A percentile compares a stretch with the other conserved stretches of the same genome.
Conservation (phyloP, 2,329 filamentous ascomycete genomes). For the Diaporthe batatas region DNA sequence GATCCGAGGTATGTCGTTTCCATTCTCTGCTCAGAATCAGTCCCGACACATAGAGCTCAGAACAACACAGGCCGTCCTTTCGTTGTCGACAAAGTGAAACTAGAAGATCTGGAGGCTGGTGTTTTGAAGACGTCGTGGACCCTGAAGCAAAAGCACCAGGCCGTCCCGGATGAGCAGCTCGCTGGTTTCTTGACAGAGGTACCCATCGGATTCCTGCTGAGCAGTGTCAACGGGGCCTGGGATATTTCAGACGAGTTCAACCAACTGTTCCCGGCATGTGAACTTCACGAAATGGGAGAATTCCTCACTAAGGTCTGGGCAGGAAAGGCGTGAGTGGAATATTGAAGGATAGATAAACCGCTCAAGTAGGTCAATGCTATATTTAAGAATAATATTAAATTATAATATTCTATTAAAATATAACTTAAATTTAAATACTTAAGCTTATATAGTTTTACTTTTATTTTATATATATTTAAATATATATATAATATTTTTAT, state of each 20-base stretch:
- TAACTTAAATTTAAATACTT: too few relatives aligned
- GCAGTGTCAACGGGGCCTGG: slow-evolving; percentile 57
- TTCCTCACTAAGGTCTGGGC: slow-evolving; percentile 55
- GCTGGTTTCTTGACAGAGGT: slow-evolving; percentile 53
- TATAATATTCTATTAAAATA: too few relatives aligned
- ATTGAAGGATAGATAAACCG: too few relatives aligned
- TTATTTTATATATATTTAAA: too few relatives aligned
- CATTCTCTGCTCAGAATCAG: not conserved
- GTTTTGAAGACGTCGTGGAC: slow-evolving; percentile 57
- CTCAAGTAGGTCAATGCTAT: too few relatives aligned
- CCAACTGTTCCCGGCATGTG: slow-evolving; percentile 57
- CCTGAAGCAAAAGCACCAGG: slow-evolving; percentile 49
- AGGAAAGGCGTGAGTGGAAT: slow-evolving; percentile 49
- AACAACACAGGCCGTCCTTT: slow-evolving; percentile 51
- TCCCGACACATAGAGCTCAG: slow-evolving; percentile 25
- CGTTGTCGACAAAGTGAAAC: slow-evolving; percentile 58
- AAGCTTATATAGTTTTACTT: too few relatives aligned
- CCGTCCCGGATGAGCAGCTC: slow-evolving; percentile 53
- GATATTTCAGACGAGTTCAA: slow-evolving; percentile 60
- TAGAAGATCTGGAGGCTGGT: slow-evolving; percentile 62
- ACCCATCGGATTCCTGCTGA: slow-evolving; percentile 57
- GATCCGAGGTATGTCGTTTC: slow-evolving; percentile 37
- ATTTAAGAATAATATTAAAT: too few relatives aligned
- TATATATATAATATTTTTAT: too few relatives aligned
- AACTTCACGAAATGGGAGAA: slow-evolving; percentile 56